phyloP scores from a whole-genome alignment of 202 grass and related monocot species.

The Panicum virgatum region DNA sequence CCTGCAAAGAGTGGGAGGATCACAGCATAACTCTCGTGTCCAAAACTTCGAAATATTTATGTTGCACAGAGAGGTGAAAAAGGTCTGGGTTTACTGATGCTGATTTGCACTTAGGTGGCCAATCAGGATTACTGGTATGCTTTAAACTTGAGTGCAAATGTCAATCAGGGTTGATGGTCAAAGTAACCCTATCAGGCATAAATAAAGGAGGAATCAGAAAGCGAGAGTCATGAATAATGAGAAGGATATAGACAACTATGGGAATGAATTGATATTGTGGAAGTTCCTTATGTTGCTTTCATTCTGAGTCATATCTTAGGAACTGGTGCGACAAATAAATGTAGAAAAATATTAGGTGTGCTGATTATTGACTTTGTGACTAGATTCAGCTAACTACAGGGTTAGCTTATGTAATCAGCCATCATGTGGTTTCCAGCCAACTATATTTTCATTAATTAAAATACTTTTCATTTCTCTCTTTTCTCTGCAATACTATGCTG shows the following conservation, averaged over 20 bases:
- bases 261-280: constrained; percentile 8
- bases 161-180: not conserved
- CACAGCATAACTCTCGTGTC: not conserved
- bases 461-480: not conserved
- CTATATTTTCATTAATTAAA: not conserved
- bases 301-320: constrained; percentile 15
- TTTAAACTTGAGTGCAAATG: constrained; percentile 29
- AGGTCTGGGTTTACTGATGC: not conserved
- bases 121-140: not conserved
- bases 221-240: not conserved
- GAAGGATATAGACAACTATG: not conserved
- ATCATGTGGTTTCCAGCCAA: not conserved
- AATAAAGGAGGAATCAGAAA: not conserved
- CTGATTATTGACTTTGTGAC: constrained; percentile 29
- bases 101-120: not conserved
- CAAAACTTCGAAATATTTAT: not conserved
- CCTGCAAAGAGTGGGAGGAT: not conserved
- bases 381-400: not conserved
- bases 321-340: not conserved
- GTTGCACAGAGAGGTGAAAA: not conserved
- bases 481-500: not conserved
- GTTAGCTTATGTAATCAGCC: constrained; percentile 24
- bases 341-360: constrained; percentile 22
- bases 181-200: not conserved
- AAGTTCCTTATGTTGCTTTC: constrained; percentile 22